Conservation (phyloP, 2,329 filamentous ascomycete species). For the Rutstroemia sp. region DNA sequence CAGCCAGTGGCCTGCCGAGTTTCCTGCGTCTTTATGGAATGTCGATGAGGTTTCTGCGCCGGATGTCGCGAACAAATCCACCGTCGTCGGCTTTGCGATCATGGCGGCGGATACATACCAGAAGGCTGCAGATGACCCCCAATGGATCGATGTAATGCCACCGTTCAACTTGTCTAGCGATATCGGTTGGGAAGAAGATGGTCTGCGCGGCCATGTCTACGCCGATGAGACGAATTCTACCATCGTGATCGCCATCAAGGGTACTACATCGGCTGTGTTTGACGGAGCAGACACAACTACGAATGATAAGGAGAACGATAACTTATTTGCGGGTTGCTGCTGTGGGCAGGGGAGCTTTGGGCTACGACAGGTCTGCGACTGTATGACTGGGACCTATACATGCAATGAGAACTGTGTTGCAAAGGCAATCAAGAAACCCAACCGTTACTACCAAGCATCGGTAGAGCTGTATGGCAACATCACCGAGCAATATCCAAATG, state of each 20-base stretch:
- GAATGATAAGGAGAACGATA: slow-evolving; percentile 94
- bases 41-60: slow-evolving; percentile 51
- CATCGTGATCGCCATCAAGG: slow-evolving; percentile 84
- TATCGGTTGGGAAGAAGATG: slow-evolving; percentile 89
- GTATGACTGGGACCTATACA: slow-evolving; percentile 65
- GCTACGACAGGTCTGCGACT: slow-evolving; percentile 87
- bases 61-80: slow-evolving; percentile 76
- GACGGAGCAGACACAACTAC: slow-evolving; percentile 93
- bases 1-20: not conserved
- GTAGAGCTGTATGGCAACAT: slow-evolving; percentile 87
- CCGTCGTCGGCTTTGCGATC: slow-evolving; percentile 70
- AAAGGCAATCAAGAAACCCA: slow-evolving; percentile 66
- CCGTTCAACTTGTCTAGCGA: slow-evolving; percentile 63
- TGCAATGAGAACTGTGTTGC: slow-evolving; percentile 87
- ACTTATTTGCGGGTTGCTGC: slow-evolving; percentile 93
- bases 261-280: slow-evolving; percentile 79
- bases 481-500: slow-evolving; percentile 72
- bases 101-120: slow-evolving; percentile 88
- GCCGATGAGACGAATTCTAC: slow-evolving; percentile 78
- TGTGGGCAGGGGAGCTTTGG: slow-evolving; percentile 84
- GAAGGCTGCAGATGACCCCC: slow-evolving; percentile 55
- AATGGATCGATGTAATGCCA: slow-evolving; percentile 72
- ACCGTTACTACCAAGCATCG: slow-evolving; percentile 82
- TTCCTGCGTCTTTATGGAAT: slow-evolving; percentile 5
- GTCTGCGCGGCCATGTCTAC: slow-evolving; percentile 84